These are phyloP conservation scores for Geranium incanum DNA, from an alignment of 441 rosid genomes.

Conservation along the genomic window DNA sequence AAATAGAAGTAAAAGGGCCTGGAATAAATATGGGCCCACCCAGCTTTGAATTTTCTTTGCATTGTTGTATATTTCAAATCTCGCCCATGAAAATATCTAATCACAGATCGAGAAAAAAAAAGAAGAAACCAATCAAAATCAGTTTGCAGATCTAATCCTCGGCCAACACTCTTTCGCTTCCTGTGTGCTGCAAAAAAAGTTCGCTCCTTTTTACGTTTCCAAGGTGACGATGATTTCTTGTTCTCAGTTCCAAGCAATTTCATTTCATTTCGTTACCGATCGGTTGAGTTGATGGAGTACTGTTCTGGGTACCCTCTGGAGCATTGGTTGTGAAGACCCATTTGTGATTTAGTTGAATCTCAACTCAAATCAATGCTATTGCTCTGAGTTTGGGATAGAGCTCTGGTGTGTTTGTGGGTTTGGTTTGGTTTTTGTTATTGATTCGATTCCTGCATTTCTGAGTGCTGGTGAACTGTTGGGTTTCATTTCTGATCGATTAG, in stretches of 20 bases:
- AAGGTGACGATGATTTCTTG: neutral
- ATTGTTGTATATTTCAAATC: neutral
- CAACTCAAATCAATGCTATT: neutral
- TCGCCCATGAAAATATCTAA: neutral
- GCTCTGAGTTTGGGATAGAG: neutral
- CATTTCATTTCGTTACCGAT: neutral
- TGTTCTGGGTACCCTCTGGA: slow-evolving; percentile 1
- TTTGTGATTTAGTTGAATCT: slow-evolving; percentile 1
- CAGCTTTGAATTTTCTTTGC: neutral
- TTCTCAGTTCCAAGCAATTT: neutral
- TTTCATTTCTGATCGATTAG: neutral
- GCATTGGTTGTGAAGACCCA: slow-evolving; percentile 7
- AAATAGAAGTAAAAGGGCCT: neutral
- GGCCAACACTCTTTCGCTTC: neutral
- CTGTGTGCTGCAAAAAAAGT: neutral
- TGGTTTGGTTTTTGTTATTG: neutral
- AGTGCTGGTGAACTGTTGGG: neutral
- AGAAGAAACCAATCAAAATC: neutral
- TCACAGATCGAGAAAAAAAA: neutral
- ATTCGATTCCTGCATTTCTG: neutral
- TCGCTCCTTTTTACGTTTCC: neutral
- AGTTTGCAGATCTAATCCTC: slow-evolving; percentile 9
- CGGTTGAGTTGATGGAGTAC: neutral
- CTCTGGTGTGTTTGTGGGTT: neutral
- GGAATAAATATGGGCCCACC: slow-evolving; percentile 2